A percentile compares a stretch with the other conserved stretches of the same genome.
Conservation (phyloP, 1,139 yeast genomes). For the Insectozyma bohioensis region DNA sequence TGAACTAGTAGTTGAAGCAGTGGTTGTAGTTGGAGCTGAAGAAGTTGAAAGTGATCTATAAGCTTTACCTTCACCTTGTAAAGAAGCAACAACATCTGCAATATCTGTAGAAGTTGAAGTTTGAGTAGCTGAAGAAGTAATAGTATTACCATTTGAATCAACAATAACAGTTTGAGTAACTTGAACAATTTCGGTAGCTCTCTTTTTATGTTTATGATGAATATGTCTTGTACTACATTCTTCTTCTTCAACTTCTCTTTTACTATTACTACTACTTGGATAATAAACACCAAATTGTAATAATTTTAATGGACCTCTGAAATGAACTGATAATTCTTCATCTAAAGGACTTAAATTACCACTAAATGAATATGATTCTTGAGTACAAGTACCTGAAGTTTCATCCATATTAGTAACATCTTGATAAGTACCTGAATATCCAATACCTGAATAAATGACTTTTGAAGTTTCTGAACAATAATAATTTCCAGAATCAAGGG, state of each 20-base stretch:
- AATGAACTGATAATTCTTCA: slow-evolving; percentile 73
- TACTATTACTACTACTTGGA: slow-evolving; percentile 35
- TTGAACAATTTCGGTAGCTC: slow-evolving; percentile 62
- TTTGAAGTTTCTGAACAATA: slow-evolving; percentile 74
- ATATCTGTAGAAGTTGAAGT: slow-evolving; percentile 25
- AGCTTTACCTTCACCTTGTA: slow-evolving; percentile 12
- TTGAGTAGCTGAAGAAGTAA: slow-evolving; percentile 30
- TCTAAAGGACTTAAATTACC: slow-evolving; percentile 70
- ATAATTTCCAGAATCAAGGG: slow-evolving; percentile 59
- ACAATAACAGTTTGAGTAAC: slow-evolving; percentile 76
- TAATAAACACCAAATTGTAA: slow-evolving; percentile 65
- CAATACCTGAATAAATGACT: slow-evolving; percentile 66
- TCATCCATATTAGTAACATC: slow-evolving; percentile 58
- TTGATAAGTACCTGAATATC: slow-evolving; percentile 62
- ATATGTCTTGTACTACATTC: slow-evolving; percentile 42
- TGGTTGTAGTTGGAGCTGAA: slow-evolving; percentile 25
- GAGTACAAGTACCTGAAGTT: slow-evolving; percentile 50
- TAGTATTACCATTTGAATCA: slow-evolving; percentile 53
- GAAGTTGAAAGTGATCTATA: slow-evolving; percentile 22
- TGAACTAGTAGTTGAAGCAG: slow-evolving; percentile 30
- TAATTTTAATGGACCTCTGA: slow-evolving; percentile 73
- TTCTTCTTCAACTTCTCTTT: slow-evolving; percentile 36
- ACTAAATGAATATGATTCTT: slow-evolving; percentile 48
- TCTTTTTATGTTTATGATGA: slow-evolving; percentile 64
- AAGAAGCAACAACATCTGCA: slow-evolving; percentile 34